A percentile compares a stretch with the other conserved stretches of the same genome.
Evolutionary conservation across 2,329 filamentous ascomycete species (phyloP).

Genomic region (Hirsutella minnesotensis): DNA sequence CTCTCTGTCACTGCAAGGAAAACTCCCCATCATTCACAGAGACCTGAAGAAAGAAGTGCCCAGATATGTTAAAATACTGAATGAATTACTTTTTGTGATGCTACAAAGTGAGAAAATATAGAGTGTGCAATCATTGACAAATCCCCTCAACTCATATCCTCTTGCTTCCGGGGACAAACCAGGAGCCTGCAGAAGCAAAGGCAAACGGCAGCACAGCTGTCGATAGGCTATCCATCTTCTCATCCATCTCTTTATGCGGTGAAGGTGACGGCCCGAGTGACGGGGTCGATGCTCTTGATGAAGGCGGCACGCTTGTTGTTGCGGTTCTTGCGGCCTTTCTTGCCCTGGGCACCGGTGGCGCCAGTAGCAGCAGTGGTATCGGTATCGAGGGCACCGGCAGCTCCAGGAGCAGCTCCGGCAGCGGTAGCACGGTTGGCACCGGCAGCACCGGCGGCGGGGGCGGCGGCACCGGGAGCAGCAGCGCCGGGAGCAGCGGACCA

Average conservation of each 20-base stretch:
- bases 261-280: slow-evolving; percentile 8
- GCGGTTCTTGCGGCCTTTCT: slow-evolving; percentile 1
- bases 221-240: not conserved
- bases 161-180: not conserved
- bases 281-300: slow-evolving; percentile 3
- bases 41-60: no score
- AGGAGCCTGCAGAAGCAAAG: not conserved
- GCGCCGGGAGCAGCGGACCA: slow-evolving; percentile 37
- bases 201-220: not conserved
- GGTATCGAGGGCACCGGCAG: not conserved
- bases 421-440: not conserved
- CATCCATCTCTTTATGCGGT: slow-evolving; percentile 3
- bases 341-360: not conserved
- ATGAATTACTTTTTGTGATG: no score
- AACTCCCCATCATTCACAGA: no score
- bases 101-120: no score
- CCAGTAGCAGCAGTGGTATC: not conserved
- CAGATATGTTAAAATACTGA: no score
- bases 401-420: not conserved
- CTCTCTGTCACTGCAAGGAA: no score
- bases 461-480: not conserved
- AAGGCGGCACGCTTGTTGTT: slow-evolving; percentile 3
- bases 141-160: not conserved
- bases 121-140: not conserved
- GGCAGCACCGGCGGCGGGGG: not conserved